Conservation (phyloP, 805 yeast species). For the Candida succiphila region DNA sequence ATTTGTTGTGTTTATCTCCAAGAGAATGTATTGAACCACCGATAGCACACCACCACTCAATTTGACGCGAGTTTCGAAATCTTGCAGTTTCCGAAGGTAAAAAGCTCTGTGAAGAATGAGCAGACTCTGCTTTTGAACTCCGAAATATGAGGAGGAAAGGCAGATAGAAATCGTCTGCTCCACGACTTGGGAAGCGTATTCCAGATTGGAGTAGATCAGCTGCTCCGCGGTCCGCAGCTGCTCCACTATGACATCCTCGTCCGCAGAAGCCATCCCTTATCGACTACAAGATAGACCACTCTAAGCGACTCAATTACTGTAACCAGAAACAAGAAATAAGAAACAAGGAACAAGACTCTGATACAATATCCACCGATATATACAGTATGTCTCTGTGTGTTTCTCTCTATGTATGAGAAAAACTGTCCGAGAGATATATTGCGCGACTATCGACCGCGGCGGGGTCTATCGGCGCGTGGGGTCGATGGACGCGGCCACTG, state of each 20-base stretch:
- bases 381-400: too few species aligned
- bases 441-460: too few species aligned
- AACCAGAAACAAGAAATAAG: too few species aligned
- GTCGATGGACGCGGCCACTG: too few species aligned
- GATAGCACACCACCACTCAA: constrained; percentile 10
- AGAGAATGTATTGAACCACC: constrained; percentile 4
- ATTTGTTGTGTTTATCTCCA: constrained; percentile 2
- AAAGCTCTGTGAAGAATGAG: constrained; percentile 16
- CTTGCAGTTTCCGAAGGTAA: constrained; percentile 10
- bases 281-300: too few species aligned
- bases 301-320: too few species aligned
- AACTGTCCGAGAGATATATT: too few species aligned
- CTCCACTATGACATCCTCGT: constrained; percentile 1
- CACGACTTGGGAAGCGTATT: constrained; percentile 10
- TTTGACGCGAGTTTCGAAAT: constrained; percentile 10
- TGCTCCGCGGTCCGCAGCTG: constrained; percentile 13
- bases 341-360: too few species aligned
- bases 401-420: too few species aligned
- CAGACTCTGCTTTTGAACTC: constrained; percentile 14
- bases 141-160: constrained; percentile 6
- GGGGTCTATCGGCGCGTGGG: too few species aligned
- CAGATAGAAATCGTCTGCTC: constrained; percentile 15
- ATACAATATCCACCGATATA: too few species aligned
- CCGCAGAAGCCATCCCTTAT: neutral
- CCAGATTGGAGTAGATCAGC: constrained; percentile 11